Evolutionary conservation across 257 asterid species (phyloP).

Genomic region (Lantana camara): DNA sequence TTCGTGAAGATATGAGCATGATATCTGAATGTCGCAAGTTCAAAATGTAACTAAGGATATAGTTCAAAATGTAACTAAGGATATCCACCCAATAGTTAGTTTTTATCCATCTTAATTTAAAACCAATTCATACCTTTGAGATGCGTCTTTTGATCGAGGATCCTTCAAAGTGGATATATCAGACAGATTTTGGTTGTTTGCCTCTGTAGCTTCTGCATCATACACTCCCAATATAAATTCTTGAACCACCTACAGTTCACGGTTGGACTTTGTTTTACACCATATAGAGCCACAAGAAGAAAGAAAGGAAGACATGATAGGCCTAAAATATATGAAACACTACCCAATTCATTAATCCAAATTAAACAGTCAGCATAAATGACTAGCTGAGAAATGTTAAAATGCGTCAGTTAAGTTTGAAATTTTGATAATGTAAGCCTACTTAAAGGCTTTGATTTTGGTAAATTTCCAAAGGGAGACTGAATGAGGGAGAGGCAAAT

Average conservation of each 20-base stretch:
- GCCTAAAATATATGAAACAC: not conserved
- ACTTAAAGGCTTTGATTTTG: not conserved
- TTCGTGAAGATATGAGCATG: slow-evolving; percentile 86
- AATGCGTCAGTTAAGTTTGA: not conserved
- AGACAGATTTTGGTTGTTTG: slow-evolving; percentile 73
- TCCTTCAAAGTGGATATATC: slow-evolving; percentile 85
- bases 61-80: slow-evolving; percentile 7
- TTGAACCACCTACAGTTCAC: slow-evolving; percentile 76
- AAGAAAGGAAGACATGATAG: slow-evolving; percentile 13
- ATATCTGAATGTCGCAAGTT: slow-evolving; percentile 54
- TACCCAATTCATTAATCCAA: slow-evolving; percentile 4
- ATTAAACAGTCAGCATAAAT: slow-evolving; percentile 18
- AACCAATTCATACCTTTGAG: slow-evolving; percentile 71
- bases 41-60: slow-evolving; percentile 15
- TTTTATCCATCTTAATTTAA: slow-evolving; percentile 3
- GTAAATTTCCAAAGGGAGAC: not conserved
- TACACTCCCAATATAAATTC: slow-evolving; percentile 85
- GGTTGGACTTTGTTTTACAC: too few relatives aligned
- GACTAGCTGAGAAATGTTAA: not conserved
- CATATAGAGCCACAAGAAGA: too few relatives aligned
- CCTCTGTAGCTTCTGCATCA: slow-evolving; percentile 82
- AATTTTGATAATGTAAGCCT: not conserved
- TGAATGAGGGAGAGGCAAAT: slow-evolving; percentile 15
- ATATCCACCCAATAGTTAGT: slow-evolving; percentile 14
- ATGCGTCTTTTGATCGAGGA: slow-evolving; percentile 98